phyloP scores from a whole-genome alignment of 371 early-diverging fungal species.

The Mortierella sp. region DNA sequence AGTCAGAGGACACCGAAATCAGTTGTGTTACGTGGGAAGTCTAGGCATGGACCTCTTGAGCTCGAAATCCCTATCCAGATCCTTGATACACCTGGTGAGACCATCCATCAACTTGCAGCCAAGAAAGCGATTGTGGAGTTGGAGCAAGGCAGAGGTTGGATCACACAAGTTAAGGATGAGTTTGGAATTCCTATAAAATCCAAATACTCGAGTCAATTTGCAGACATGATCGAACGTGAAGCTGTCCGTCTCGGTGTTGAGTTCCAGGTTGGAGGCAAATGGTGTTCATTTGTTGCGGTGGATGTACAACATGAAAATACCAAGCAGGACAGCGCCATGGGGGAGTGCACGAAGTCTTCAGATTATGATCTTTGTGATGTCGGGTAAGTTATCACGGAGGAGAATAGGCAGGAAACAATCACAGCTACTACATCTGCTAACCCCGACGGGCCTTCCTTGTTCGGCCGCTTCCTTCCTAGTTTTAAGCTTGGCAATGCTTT shows the following conservation, averaged over 20 bases:
- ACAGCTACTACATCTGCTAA: conserved; percentile 12
- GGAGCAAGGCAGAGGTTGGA: conserved; percentile 46
- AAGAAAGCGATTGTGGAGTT: conserved; percentile 60
- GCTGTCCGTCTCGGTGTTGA: conserved; percentile 19
- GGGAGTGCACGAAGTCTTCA: no score
- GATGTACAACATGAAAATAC: background rate
- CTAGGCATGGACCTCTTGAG: conserved; percentile 60
- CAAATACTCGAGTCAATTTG: conserved; percentile 8
- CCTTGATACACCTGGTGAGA: conserved; percentile 26
- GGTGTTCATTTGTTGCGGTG: conserved; percentile 20
- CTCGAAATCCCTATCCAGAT: conserved; percentile 56
- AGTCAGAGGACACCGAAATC: conserved; percentile 26
- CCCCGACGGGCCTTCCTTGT: conserved; percentile 26
- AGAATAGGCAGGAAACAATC: no score
- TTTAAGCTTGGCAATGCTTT: no score
- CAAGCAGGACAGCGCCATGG: no score
- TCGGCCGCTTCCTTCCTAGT: background rate
- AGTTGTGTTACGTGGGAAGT: conserved; percentile 53
- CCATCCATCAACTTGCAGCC: conserved; percentile 62
- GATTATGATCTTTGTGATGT: no score
- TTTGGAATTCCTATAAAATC: background rate
- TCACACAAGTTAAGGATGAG: conserved; percentile 13
- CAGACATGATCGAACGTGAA: conserved; percentile 15
- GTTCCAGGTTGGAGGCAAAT: conserved; percentile 19
- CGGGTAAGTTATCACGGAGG: no score